Evolutionary conservation across 2,329 filamentous ascomycete genomes (phyloP).

Genomic region (Aspergillus novofumigatus): DNA sequence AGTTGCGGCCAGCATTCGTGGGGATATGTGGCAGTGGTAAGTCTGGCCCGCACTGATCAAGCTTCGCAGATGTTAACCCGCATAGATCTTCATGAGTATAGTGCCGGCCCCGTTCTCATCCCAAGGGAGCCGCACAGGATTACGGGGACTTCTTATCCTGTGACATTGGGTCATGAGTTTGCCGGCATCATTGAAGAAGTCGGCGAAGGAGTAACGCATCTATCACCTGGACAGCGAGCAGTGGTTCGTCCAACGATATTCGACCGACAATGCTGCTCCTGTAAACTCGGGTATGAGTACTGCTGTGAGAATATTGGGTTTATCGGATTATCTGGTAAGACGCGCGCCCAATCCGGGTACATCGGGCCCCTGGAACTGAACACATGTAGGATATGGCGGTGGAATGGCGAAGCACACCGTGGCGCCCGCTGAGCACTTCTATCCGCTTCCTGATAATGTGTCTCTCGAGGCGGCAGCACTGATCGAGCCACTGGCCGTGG

Average conservation of each 20-base stretch:
- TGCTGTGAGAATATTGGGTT: conserved; percentile 56
- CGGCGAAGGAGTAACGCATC: conserved; percentile 45
- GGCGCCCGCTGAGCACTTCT: conserved; percentile 23
- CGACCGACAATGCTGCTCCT: conserved; percentile 33
- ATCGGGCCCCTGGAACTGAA: neutral
- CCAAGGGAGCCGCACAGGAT: conserved; percentile 53
- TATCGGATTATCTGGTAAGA: conserved; percentile 45
- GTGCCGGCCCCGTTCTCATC: conserved; percentile 47
- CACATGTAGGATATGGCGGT: conserved; percentile 21
- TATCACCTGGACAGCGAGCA: conserved; percentile 46
- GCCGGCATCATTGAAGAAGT: conserved; percentile 57
- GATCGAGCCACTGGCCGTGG: conserved; percentile 60
- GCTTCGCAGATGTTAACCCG: neutral
- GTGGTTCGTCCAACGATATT: conserved; percentile 53
- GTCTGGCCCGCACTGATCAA: neutral
- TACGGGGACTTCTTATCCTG: conserved; percentile 54
- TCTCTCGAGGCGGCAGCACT: conserved; percentile 50
- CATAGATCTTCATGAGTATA: conserved; percentile 51
- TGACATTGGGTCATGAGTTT: conserved; percentile 64
- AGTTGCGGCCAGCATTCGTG: conserved; percentile 30
- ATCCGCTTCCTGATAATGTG: conserved; percentile 20
- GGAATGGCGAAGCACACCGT: conserved; percentile 25
- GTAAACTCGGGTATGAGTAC: conserved; percentile 56
- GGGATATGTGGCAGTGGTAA: conserved; percentile 33
- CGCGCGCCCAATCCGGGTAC: too few relatives aligned